phyloP scores from a whole-genome alignment of 495 filamentous ascomycete species.

The Xylaria longipes region DNA sequence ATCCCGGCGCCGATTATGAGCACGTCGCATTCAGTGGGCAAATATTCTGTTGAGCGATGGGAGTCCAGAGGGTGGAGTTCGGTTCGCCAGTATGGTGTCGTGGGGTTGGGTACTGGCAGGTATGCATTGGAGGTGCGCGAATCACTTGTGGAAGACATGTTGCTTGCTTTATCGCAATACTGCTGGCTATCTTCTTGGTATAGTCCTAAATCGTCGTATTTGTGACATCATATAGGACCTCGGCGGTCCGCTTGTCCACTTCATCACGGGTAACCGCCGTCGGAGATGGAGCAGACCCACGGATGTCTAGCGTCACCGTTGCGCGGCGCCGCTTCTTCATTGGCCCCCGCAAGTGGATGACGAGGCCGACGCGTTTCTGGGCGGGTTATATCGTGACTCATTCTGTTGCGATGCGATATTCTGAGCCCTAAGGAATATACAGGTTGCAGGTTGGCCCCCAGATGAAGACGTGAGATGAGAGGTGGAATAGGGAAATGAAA shows the following conservation, averaged over 20 bases:
- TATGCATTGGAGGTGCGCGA: background rate
- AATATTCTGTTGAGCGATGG: constrained; percentile 35
- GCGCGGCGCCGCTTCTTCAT: background rate
- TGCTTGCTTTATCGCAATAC: background rate
- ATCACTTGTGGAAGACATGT: background rate
- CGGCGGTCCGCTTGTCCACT: background rate
- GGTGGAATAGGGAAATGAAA: background rate
- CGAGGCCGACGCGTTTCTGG: background rate
- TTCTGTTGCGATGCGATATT: background rate
- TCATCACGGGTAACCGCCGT: background rate
- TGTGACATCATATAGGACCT: background rate
- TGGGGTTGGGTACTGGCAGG: constrained; percentile 32
- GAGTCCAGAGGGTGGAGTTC: constrained; percentile 38
- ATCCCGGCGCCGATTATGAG: constrained; percentile 40
- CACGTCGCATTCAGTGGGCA: constrained; percentile 35
- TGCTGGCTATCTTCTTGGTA: background rate
- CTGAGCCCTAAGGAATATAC: background rate
- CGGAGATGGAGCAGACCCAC: background rate
- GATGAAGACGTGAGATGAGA: background rate
- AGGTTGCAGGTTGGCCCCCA: background rate
- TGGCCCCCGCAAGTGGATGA: background rate
- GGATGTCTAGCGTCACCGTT: background rate
- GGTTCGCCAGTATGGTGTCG: constrained; percentile 35
- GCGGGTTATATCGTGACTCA: background rate
- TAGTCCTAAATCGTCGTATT: background rate